Percentiles rank a stretch among this genome's conserved stretches.
Conservation (phyloP, 1,284 basidiomycete genomes). For the Coriolopsis trogii region DNA sequence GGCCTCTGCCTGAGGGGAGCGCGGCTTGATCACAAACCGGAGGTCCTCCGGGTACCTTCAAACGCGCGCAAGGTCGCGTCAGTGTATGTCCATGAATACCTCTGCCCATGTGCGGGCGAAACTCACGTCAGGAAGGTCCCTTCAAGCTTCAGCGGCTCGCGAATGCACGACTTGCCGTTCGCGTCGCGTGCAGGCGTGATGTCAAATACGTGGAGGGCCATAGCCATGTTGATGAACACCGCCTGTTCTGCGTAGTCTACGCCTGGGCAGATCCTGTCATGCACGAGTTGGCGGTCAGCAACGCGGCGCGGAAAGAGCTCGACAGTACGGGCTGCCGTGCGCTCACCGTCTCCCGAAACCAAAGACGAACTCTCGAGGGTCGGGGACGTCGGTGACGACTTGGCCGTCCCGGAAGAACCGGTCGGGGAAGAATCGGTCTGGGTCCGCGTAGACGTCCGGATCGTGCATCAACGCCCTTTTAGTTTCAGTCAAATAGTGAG, state of each 20-base stretch:
- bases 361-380: constrained; percentile 23
- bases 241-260: constrained; percentile 12
- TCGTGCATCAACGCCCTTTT: constrained; percentile 26
- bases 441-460: constrained; percentile 17
- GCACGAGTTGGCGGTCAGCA: background rate
- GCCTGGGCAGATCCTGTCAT: constrained; percentile 19
- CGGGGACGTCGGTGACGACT: constrained; percentile 7
- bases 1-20: constrained; percentile 3
- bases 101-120: too few relatives aligned
- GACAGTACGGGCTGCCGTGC: too few relatives aligned
- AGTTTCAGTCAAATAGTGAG: too few relatives aligned
- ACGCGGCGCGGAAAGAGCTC: background rate
- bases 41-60: constrained; percentile 13
- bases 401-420: constrained; percentile 16
- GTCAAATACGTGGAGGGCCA: constrained; percentile 6
- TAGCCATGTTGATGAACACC: constrained; percentile 13
- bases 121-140: constrained; percentile 5
- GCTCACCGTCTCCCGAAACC: constrained; percentile 22
- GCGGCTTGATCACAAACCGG: constrained; percentile 11
- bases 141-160: background rate
- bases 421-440: constrained; percentile 21
- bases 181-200: constrained; percentile 4
- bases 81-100: too few relatives aligned
- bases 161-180: background rate
- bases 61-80: too few relatives aligned